phyloP scores from a whole-genome alignment of 2,329 filamentous ascomycete genomes.

The Tolypocladium guangdongense region DNA sequence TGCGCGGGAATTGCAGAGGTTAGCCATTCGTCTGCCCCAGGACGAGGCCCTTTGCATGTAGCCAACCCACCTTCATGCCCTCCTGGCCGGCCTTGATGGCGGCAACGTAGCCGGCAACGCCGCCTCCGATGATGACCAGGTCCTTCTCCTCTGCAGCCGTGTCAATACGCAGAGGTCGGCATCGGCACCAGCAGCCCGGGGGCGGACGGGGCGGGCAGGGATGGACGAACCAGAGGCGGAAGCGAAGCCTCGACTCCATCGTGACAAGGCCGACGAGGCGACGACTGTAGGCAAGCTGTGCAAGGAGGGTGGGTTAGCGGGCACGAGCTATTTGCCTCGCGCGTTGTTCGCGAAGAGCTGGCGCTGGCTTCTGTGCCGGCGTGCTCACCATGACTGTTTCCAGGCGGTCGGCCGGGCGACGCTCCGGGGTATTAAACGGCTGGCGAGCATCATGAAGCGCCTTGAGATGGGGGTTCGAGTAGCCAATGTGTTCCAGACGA shows the following conservation, averaged over 20 bases:
- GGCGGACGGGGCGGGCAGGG: neutral
- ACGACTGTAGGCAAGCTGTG: constrained; percentile 39
- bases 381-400: constrained; percentile 40
- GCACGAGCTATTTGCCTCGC: neutral
- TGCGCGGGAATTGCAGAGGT: constrained; percentile 23
- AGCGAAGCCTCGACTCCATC: constrained; percentile 49
- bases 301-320: constrained; percentile 3
- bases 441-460: constrained; percentile 44
- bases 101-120: constrained; percentile 96
- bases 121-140: constrained; percentile 93
- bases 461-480: constrained; percentile 10
- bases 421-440: constrained; percentile 49
- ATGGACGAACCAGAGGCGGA: constrained; percentile 41
- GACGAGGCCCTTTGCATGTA: neutral
- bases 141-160: constrained; percentile 71
- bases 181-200: neutral
- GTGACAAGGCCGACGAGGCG: constrained; percentile 31
- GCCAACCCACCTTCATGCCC: constrained; percentile 67
- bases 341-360: neutral
- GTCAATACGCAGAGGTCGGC: constrained; percentile 23
- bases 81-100: constrained; percentile 98
- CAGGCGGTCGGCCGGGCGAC: constrained; percentile 44
- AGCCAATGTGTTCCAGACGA: constrained; percentile 14
- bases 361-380: neutral
- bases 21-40: neutral